A percentile compares a stretch with the other conserved stretches of the same genome.
Evolutionary conservation across 192 early-diverging fungal species (phyloP).

Genomic region (Backusella tuberculispora): DNA sequence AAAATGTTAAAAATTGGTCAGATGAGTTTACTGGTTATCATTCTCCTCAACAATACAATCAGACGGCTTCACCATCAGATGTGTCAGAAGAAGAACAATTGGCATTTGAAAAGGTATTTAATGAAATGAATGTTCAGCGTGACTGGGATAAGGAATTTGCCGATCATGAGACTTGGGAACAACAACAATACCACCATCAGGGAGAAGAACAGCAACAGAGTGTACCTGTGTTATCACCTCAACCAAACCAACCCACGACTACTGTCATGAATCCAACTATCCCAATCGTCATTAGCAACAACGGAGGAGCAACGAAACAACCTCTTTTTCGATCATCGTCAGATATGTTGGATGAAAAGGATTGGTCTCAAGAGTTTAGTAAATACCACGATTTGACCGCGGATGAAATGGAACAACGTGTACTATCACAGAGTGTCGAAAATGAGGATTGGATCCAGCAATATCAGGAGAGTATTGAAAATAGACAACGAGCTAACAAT

Average conservation of each 20-base stretch:
- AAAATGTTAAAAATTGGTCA: background rate
- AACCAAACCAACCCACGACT: background rate
- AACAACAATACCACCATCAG: background rate
- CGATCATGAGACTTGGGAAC: constrained; percentile 1
- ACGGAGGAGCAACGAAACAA: background rate
- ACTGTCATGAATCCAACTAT: background rate
- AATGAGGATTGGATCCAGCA: constrained; percentile 69
- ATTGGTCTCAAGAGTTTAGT: constrained; percentile 23
- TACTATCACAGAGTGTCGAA: constrained; percentile 53
- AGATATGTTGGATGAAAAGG: background rate
- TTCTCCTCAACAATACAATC: background rate
- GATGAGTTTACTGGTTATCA: constrained; percentile 9
- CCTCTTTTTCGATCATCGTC: background rate
- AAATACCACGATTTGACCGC: constrained; percentile 37
- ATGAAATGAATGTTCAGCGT: background rate
- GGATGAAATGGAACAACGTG: constrained; percentile 51
- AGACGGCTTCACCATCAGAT: constrained; percentile 2
- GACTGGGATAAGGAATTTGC: constrained; percentile 26
- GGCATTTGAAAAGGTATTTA: constrained; percentile 21
- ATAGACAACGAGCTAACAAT: constrained; percentile 52
- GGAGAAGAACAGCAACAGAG: background rate
- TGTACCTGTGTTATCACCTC: background rate
- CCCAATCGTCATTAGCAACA: background rate
- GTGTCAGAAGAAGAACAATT: constrained; percentile 21
- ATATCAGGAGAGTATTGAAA: constrained; percentile 71